phyloP scores from a whole-genome alignment of 805 yeast species.

The Candida michaelii region DNA sequence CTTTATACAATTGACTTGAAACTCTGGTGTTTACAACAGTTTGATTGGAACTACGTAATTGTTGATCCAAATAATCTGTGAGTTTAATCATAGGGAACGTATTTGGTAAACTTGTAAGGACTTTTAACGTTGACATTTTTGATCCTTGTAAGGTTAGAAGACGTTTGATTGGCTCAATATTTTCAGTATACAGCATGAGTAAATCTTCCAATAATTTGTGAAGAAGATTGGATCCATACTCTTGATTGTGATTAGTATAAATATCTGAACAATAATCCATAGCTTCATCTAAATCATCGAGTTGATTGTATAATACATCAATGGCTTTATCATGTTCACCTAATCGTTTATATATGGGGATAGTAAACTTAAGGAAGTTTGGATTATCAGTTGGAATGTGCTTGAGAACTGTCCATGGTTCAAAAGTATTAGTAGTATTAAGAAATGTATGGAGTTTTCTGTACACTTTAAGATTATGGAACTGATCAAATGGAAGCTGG shows the following conservation, averaged over 20 bases:
- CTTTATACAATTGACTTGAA: slow-evolving; percentile 50
- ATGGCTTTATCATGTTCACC: slow-evolving; percentile 65
- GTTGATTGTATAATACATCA: slow-evolving; percentile 55
- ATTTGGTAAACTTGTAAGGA: slow-evolving; percentile 54
- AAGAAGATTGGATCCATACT: slow-evolving; percentile 46
- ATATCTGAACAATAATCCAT: slow-evolving; percentile 58
- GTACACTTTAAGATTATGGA: slow-evolving; percentile 20
- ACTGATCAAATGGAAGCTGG: slow-evolving; percentile 10
- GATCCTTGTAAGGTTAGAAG: slow-evolving; percentile 47
- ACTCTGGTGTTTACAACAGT: slow-evolving; percentile 41
- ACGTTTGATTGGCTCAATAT: slow-evolving; percentile 37
- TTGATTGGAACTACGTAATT: slow-evolving; percentile 42
- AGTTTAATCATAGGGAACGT: slow-evolving; percentile 46
- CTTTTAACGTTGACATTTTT: slow-evolving; percentile 44
- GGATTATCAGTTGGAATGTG: slow-evolving; percentile 33
- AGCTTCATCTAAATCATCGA: slow-evolving; percentile 59
- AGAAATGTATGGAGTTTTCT: slow-evolving; percentile 34
- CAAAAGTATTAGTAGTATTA: slow-evolving; percentile 29
- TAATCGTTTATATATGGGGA: slow-evolving; percentile 57
- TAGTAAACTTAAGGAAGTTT: slow-evolving; percentile 44
- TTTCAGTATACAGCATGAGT: slow-evolving; percentile 38
- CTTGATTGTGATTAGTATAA: slow-evolving; percentile 25
- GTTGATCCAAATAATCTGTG: slow-evolving; percentile 43
- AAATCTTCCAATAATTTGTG: slow-evolving; percentile 50
- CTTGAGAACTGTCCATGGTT: slow-evolving; percentile 36